These are phyloP conservation scores for Vitis hybrid DNA, from an alignment of 177 flowering plant species.

Conservation along the genomic window DNA sequence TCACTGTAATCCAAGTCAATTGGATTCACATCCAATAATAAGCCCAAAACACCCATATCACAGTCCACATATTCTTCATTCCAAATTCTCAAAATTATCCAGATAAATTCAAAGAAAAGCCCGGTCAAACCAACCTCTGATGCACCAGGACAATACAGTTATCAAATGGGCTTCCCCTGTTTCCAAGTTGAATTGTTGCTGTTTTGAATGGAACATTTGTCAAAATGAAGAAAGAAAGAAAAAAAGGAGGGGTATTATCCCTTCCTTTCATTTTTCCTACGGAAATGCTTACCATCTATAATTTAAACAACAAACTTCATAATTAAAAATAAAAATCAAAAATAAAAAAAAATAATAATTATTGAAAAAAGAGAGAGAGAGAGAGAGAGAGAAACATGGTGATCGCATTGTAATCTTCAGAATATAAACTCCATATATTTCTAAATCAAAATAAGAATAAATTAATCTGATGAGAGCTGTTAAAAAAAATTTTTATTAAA, in stretches of 20 bases:
- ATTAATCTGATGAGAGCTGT: no score
- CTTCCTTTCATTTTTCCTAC: no score
- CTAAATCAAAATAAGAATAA: no score
- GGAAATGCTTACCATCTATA: slow-evolving; percentile 1
- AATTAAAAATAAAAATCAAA: background rate
- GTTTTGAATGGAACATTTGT: background rate
- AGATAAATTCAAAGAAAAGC: no score
- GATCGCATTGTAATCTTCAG: no score
- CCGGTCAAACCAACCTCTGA: no score
- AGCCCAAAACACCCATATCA: background rate
- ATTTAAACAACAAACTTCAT: slow-evolving; percentile 13
- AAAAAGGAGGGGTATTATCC: no score
- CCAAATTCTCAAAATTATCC: no score
- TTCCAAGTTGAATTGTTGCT: background rate
- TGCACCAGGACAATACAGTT: background rate
- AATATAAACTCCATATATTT: no score
- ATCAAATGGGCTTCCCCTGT: background rate
- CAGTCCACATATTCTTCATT: background rate
- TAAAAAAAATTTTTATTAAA: no score
- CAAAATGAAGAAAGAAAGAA: no score
- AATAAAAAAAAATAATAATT: background rate
- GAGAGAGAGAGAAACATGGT: background rate
- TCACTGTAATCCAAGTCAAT: background rate
- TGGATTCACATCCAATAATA: background rate
- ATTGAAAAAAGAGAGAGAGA: background rate